phyloP scores from a whole-genome alignment of 768 basidiomycete genomes.

The Cystofilobasidium bisporidii region DNA sequence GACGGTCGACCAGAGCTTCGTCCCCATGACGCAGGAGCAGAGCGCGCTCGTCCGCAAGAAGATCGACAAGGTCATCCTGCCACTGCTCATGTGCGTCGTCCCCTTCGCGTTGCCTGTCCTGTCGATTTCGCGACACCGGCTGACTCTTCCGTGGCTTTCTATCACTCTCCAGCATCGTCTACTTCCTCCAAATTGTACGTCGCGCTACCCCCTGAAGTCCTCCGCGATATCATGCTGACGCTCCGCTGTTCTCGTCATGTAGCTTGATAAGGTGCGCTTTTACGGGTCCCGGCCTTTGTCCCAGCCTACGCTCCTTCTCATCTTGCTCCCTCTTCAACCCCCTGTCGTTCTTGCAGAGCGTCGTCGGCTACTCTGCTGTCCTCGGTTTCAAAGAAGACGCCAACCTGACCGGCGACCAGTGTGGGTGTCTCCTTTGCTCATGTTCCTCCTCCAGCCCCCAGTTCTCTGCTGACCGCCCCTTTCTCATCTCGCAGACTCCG shows the following conservation, averaged over 20 bases:
- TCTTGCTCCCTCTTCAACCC: background rate
- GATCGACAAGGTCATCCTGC: slow-evolving; percentile 27
- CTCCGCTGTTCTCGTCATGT: too few relatives aligned
- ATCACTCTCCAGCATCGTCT: too few relatives aligned
- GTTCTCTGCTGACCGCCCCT: too few relatives aligned
- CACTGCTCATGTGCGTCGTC: slow-evolving; percentile 31
- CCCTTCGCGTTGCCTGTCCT: background rate
- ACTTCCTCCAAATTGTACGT: too few relatives aligned
- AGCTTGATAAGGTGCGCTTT: too few relatives aligned
- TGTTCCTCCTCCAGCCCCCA: too few relatives aligned
- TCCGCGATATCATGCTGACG: too few relatives aligned
- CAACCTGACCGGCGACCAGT: slow-evolving; percentile 15
- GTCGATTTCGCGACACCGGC: background rate
- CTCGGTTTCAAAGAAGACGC: slow-evolving; percentile 32
- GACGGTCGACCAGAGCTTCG: background rate
- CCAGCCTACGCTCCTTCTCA: too few relatives aligned
- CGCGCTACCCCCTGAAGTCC: too few relatives aligned
- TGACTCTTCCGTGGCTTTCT: too few relatives aligned
- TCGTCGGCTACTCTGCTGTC: slow-evolving; percentile 30
- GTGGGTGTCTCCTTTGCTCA: too few relatives aligned
- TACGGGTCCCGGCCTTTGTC: too few relatives aligned
- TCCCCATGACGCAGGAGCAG: slow-evolving; percentile 2
- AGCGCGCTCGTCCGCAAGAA: slow-evolving; percentile 12
- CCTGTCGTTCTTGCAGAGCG: background rate
- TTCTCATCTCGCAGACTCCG: slow-evolving; percentile 20